Base-by-base conservation (phyloP, 1,284 basidiomycete species). In the Cutaneotrichosporon daszewskae region DNA sequence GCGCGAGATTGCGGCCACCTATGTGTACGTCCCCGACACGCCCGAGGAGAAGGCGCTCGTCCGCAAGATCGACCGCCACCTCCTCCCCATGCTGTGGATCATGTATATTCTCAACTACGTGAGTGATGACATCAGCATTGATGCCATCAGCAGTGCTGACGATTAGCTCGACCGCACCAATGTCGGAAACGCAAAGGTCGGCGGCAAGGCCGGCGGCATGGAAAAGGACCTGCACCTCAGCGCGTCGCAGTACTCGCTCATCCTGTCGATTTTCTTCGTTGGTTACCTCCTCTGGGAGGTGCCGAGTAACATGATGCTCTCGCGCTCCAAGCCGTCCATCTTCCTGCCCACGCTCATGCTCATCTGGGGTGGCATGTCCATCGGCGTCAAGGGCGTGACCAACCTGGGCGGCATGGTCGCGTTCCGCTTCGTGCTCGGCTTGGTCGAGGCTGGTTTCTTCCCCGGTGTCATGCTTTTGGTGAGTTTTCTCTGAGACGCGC, bases 221-320 rank as follows among this genome's bases (percentile, higher is more conserved):
- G 45, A 67, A 39, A 39, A 26, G 2, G 59, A 64, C 31, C 62
- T 73, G 7, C 38, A 57, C 11, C 58, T 74, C 14, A 57, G 12
- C 11, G 19, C 17, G 27, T 22, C 19, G 12, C 34, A 22, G 9
- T 31, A 43, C 34, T 36, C 40, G 20, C 32, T 42, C 17, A 25
- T 68, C 13, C 57, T 72, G 10, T 70, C 62, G 13, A 67, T 70
- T 49, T 70, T 70, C 55, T 70, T 36, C 35, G 61, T 68, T 33
- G 64, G 49, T 12, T 47, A 47, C 40, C 33, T 47, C n/a, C 52
- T 73, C 2, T 70, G 32, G 23, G 69, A 72, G 45, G 66, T 72
- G 1, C 71, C 71, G 0, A 62, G 57, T 27, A 72, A 72, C 59
- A 62, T 72, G 55, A 60, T 55, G 37, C 48, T 46, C 16, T n/a